These are phyloP conservation scores for Samsoniella hepiali DNA, from an alignment of 2,329 filamentous ascomycete species.

Conservation along the genomic window DNA sequence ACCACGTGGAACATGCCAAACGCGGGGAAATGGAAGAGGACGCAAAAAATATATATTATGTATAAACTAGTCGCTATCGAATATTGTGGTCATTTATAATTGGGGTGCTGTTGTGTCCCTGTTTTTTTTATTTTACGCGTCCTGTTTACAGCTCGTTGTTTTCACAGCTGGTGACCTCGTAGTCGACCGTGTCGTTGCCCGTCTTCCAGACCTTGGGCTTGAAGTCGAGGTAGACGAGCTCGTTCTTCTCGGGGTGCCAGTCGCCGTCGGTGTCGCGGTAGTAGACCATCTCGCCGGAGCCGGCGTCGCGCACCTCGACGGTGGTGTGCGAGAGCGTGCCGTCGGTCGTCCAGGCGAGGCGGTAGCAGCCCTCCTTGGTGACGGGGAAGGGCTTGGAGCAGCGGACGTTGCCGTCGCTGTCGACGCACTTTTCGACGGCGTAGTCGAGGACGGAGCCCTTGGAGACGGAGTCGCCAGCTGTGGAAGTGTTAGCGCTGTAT, in stretches of 20 bases:
- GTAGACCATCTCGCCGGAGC: conserved; percentile 39
- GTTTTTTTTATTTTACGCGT: not conserved
- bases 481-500: not conserved
- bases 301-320: conserved; percentile 35
- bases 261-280: conserved; percentile 45
- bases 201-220: conserved; percentile 43
- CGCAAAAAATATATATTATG: not conserved
- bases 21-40: no score
- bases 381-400: conserved; percentile 42
- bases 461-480: conserved; percentile 23
- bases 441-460: conserved; percentile 40
- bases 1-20: not conserved
- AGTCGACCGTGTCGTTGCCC: conserved; percentile 44
- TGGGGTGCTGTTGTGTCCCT: not conserved
- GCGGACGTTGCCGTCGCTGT: conserved; percentile 36
- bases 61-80: not conserved
- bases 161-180: conserved; percentile 30
- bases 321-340: conserved; percentile 40
- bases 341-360: conserved; percentile 38
- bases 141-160: conserved; percentile 11
- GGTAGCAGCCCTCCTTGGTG: conserved; percentile 37
- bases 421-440: conserved; percentile 40
- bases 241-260: conserved; percentile 43
- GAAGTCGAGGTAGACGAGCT: conserved; percentile 45
- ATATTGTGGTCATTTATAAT: not conserved